A percentile compares a stretch with the other conserved stretches of the same genome.
Evolutionary conservation across 208 protist species (phyloP).

Genomic region (Trypanosoma boissoni): DNA sequence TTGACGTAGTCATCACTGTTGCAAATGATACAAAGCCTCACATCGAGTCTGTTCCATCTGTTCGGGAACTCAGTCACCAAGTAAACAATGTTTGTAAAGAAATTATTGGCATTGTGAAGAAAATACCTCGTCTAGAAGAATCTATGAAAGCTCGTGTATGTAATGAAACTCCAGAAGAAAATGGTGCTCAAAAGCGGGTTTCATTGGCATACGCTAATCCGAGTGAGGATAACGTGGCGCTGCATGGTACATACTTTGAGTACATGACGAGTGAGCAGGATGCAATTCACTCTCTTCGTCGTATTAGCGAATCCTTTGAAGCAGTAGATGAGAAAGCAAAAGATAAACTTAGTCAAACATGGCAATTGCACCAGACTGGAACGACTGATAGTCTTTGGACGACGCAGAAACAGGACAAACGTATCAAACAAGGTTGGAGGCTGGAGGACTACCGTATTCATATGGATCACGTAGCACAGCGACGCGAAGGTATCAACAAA

Average conservation of each 20-base stretch:
- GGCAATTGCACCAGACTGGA: conserved; percentile 95
- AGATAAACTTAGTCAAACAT: conserved; percentile 93
- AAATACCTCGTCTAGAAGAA: conserved; percentile 89
- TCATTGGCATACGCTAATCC: conserved; percentile 61
- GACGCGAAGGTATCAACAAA: conserved; percentile 93
- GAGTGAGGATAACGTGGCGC: conserved; percentile 40
- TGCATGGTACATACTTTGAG: conserved; percentile 92
- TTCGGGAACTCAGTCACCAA: conserved; percentile 81
- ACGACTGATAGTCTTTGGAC: conserved; percentile 95
- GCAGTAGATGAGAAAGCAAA: conserved; percentile 90
- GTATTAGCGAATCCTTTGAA: conserved; percentile 90
- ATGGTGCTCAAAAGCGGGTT: conserved; percentile 38
- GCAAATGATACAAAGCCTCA: conserved; percentile 68
- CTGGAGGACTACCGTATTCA: conserved; percentile 95
- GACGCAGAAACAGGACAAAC: conserved; percentile 90
- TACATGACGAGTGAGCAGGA: conserved; percentile 95
- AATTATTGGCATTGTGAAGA: conserved; percentile 88
- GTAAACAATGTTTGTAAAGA: conserved; percentile 92
- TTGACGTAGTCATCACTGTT: conserved; percentile 94
- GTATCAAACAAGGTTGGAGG: conserved; percentile 89
- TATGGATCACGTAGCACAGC: conserved; percentile 94
- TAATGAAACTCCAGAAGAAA: conserved; percentile 52
- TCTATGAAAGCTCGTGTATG: conserved; percentile 50
- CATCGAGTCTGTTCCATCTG: conserved; percentile 90
- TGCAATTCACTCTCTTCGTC: conserved; percentile 87